phyloP scores from a whole-genome alignment of 106 monocot species.

The Gastrodia elata region DNA sequence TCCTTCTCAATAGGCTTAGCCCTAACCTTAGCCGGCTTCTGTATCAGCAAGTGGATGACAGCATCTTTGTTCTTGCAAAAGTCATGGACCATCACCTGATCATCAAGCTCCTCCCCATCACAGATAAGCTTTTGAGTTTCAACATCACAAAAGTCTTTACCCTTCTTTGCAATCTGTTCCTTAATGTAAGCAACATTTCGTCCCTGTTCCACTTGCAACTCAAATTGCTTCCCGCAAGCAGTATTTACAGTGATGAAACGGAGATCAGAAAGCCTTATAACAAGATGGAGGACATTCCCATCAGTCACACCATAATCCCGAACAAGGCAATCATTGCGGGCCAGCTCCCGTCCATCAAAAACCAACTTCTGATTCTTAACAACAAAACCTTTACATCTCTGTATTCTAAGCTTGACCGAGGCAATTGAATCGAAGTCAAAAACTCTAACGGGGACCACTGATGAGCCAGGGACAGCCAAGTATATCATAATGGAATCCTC shows the following conservation, averaged over 20 bases:
- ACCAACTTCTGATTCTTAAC: constrained; percentile 77
- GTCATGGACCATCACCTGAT: constrained; percentile 43
- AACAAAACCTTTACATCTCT: constrained; percentile 54
- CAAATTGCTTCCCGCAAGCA: constrained; percentile 43
- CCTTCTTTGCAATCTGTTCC: constrained; percentile 45
- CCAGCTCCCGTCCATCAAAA: constrained; percentile 62
- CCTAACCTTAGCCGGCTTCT: constrained; percentile 49
- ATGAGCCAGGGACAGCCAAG: constrained; percentile 42
- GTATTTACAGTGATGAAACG: constrained; percentile 57
- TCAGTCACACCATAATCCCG: constrained; percentile 64
- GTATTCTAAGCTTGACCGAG: constrained; percentile 72
- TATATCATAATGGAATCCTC: constrained; percentile 55
- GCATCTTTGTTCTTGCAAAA: constrained; percentile 39
- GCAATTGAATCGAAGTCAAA: constrained; percentile 68
- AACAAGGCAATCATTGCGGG: constrained; percentile 44
- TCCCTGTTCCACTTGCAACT: constrained; percentile 41
- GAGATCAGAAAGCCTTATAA: constrained; percentile 46
- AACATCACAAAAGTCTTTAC: constrained; percentile 28
- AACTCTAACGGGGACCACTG: constrained; percentile 44
- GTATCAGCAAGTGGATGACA: constrained; percentile 52
- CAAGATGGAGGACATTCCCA: constrained; percentile 66
- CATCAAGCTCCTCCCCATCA: constrained; percentile 70
- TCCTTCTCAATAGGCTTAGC: constrained; percentile 32
- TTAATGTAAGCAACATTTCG: constrained; percentile 56
- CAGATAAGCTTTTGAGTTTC: constrained; percentile 39